A percentile compares a stretch with the other conserved stretches of the same genome.
Conservation (phyloP, 2,329 filamentous ascomycete species). For the Aspergillus sclerotialis region DNA sequence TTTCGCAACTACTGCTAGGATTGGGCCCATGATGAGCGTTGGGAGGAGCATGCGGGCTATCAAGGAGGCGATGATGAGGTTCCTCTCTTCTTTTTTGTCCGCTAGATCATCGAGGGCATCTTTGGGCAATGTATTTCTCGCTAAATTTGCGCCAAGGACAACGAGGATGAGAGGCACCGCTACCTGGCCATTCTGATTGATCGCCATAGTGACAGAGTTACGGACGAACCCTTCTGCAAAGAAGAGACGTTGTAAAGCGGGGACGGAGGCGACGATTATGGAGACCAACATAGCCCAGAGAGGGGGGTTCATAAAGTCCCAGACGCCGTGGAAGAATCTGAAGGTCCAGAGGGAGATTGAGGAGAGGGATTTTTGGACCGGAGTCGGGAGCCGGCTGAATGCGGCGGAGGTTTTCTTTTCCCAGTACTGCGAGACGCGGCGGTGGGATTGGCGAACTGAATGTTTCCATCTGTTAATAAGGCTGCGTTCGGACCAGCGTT, state of each 20-base stretch:
- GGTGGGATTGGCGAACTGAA: slow-evolving; percentile 12
- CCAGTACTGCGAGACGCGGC: slow-evolving; percentile 13
- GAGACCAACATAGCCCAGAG: slow-evolving; percentile 94
- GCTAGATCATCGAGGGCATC: slow-evolving; percentile 60
- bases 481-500: slow-evolving; percentile 20
- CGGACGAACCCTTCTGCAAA: slow-evolving; percentile 84
- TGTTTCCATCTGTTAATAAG: slow-evolving; percentile 22
- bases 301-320: slow-evolving; percentile 97
- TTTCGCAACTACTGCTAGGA: slow-evolving; percentile 81
- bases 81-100: slow-evolving; percentile 61
- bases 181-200: slow-evolving; percentile 78
- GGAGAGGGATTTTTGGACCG: slow-evolving; percentile 45
- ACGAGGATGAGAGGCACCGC: slow-evolving; percentile 93
- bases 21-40: slow-evolving; percentile 82
- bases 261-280: slow-evolving; percentile 85
- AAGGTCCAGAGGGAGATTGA: slow-evolving; percentile 32
- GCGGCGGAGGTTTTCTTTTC: slow-evolving; percentile 16
- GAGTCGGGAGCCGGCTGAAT: slow-evolving; percentile 47
- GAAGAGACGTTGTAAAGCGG: slow-evolving; percentile 72
- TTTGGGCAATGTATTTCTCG: slow-evolving; percentile 76
- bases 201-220: slow-evolving; percentile 85
- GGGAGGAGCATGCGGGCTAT: slow-evolving; percentile 88
- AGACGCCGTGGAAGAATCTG: slow-evolving; percentile 61
- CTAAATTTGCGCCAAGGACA: slow-evolving; percentile 88
- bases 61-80: slow-evolving; percentile 77